Percentiles rank a stretch among this genome's conserved stretches.
phyloP scores from a whole-genome alignment of 345 rosid species.

The Punica granatum region DNA sequence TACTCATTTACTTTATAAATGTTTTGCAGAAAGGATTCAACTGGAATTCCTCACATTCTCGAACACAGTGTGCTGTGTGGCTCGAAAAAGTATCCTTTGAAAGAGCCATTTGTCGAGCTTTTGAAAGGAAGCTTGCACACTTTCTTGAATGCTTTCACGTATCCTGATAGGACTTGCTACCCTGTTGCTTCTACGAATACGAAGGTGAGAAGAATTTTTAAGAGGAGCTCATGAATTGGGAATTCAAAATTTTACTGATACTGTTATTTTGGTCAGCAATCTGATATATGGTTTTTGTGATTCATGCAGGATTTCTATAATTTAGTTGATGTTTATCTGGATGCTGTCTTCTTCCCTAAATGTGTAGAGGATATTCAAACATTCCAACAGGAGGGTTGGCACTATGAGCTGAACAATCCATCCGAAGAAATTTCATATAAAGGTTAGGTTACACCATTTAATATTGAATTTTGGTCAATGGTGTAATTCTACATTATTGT shows the following conservation, averaged over 20 bases:
- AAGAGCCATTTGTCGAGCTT: constrained; percentile 95
- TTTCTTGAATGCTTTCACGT: constrained; percentile 90
- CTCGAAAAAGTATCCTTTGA: constrained; percentile 88
- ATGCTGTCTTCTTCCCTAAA: constrained; percentile 97
- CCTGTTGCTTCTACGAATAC: constrained; percentile 95
- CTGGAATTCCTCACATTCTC: constrained; percentile 95
- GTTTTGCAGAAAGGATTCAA: constrained; percentile 78
- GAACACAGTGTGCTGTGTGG: constrained; percentile 98
- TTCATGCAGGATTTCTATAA: constrained; percentile 77
- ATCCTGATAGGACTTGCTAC: constrained; percentile 96
- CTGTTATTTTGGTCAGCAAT: background rate
- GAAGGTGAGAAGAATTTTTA: constrained; percentile 39
- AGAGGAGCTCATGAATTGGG: constrained; percentile 2
- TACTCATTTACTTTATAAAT: constrained; percentile 1
- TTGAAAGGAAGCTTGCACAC: constrained; percentile 93
- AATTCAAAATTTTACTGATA: background rate
- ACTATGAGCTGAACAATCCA: constrained; percentile 82
- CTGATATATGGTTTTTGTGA: constrained; percentile 11
- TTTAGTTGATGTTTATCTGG: constrained; percentile 91
- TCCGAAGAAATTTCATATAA: constrained; percentile 84
- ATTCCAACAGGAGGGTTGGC: constrained; percentile 99
- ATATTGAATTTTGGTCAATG: background rate
- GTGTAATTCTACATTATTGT: background rate
- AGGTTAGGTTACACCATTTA: constrained; percentile 35
- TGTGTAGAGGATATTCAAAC: constrained; percentile 83